Percentiles rank a stretch among this genome's conserved stretches.
Conservation (phyloP, 371 early-diverging fungal species). For the Blakeslea trispora region DNA sequence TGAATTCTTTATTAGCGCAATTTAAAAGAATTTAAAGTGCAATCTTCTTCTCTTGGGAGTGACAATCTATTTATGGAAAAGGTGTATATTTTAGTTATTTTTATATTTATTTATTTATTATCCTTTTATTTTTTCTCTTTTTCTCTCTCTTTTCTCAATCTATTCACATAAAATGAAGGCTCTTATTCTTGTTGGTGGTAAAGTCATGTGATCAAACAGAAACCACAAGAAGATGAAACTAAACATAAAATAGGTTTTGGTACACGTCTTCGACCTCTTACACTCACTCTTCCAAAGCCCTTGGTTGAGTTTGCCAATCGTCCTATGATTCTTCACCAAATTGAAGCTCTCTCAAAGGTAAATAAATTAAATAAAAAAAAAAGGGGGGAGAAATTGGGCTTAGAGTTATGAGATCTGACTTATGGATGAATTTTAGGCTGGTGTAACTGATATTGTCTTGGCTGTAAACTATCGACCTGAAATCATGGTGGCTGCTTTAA, state of each 20-base stretch:
- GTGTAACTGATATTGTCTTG: constrained; percentile 97
- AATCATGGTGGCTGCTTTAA: constrained; percentile 88
- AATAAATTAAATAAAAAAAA: too few species aligned
- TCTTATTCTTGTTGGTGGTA: constrained; percentile 98
- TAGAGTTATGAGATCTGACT: constrained; percentile 3
- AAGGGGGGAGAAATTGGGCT: background rate
- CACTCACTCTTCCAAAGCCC: constrained; percentile 98
- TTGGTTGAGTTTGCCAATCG: constrained; percentile 99
- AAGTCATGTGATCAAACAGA: too few species aligned
- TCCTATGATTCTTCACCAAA: constrained; percentile 99
- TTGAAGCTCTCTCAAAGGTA: constrained; percentile 97
- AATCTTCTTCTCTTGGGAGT: too few species aligned
- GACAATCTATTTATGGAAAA: background rate
- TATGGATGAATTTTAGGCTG: constrained; percentile 83
- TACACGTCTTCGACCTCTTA: constrained; percentile 98
- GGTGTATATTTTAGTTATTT: background rate
- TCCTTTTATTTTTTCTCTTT: constrained; percentile 17
- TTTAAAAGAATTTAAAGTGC: too few species aligned
- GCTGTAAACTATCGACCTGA: constrained; percentile 99
- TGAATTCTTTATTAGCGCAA: too few species aligned
- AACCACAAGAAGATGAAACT: too few species aligned
- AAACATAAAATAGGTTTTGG: constrained; percentile 95
- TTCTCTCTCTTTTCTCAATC: constrained; percentile 14
- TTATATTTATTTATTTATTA: background rate
- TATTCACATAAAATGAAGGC: constrained; percentile 80